Conservation (phyloP, 2,329 filamentous ascomycete genomes). For the Colletotrichum tanaceti region DNA sequence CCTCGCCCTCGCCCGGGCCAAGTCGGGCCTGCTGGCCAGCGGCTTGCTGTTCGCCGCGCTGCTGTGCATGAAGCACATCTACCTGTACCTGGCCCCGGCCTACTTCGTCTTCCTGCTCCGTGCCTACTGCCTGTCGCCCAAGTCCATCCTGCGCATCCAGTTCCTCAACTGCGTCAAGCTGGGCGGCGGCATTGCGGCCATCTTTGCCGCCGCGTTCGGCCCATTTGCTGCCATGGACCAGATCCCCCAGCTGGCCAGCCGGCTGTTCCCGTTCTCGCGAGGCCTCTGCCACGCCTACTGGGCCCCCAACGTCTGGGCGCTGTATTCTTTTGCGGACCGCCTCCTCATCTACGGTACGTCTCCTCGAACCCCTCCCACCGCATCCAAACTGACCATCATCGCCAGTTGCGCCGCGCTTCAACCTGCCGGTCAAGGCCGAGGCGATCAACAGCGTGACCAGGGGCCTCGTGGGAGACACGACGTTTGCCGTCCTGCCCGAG, state of each 20-base stretch:
- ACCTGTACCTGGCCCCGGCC: constrained; percentile 93
- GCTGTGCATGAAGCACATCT: constrained; percentile 97
- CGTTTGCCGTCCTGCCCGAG: constrained; percentile 92
- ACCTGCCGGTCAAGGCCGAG: constrained; percentile 76
- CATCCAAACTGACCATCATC: constrained; percentile 49
- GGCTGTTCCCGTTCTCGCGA: constrained; percentile 92
- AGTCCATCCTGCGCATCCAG: constrained; percentile 79
- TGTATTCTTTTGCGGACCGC: constrained; percentile 93
- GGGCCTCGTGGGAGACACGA: constrained; percentile 90
- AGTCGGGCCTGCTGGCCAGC: constrained; percentile 79
- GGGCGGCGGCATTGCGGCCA: constrained; percentile 74
- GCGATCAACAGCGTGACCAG: constrained; percentile 91
- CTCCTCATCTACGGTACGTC: constrained; percentile 81
- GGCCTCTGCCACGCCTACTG: constrained; percentile 98
- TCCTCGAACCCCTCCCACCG: not conserved
- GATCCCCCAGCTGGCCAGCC: constrained; percentile 82
- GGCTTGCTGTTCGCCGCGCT: constrained; percentile 86
- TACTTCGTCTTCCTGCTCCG: constrained; percentile 96
- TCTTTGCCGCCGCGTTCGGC: constrained; percentile 86
- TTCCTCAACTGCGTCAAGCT: constrained; percentile 87
- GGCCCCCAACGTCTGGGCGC: constrained; percentile 96
- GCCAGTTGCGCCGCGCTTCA: constrained; percentile 82
- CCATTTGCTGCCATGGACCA: constrained; percentile 87
- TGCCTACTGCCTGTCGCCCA: constrained; percentile 84
- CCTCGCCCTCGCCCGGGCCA: constrained; percentile 81